phyloP scores from a whole-genome alignment of 2,329 filamentous ascomycete genomes.

The Stromatinia cepivora region DNA sequence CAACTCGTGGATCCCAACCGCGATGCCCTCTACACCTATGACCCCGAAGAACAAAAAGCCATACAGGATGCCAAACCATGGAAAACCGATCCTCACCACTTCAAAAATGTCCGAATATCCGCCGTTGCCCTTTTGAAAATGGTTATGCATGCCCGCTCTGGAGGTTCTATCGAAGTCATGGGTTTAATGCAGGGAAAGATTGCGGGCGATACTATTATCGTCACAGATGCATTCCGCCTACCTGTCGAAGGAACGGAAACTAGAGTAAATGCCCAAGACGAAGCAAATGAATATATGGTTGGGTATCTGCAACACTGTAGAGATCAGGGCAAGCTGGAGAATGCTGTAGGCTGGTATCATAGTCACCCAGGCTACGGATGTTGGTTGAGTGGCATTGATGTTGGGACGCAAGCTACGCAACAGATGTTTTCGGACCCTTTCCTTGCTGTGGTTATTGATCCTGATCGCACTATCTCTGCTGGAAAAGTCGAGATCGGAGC shows the following conservation, averaged over 20 bases:
- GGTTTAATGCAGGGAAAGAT: constrained; percentile 97
- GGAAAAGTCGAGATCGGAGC: constrained; percentile 95
- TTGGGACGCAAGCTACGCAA: constrained; percentile 81
- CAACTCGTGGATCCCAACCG: constrained; percentile 80
- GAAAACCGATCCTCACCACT: constrained; percentile 77
- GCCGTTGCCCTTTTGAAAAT: constrained; percentile 95
- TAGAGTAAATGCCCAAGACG: constrained; percentile 90
- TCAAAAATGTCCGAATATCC: constrained; percentile 90
- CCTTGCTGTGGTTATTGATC: constrained; percentile 93
- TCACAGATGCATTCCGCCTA: constrained; percentile 90
- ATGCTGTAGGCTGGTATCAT: constrained; percentile 97
- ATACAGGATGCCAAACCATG: constrained; percentile 70
- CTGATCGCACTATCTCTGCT: constrained; percentile 89
- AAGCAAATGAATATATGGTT: constrained; percentile 97
- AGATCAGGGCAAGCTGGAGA: constrained; percentile 78
- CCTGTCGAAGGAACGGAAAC: constrained; percentile 99
- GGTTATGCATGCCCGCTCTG: constrained; percentile 98
- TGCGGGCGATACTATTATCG: constrained; percentile 78
- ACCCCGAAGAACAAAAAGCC: constrained; percentile 65
- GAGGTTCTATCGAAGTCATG: constrained; percentile 92
- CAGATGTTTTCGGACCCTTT: constrained; percentile 88
- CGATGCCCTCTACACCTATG: constrained; percentile 89
- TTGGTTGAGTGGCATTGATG: constrained; percentile 96
- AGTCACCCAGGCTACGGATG: constrained; percentile 97
- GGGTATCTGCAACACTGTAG: constrained; percentile 76